A percentile compares a stretch with the other conserved stretches of the same genome.
Evolutionary conservation across 2,329 filamentous ascomycete species (phyloP).

Genomic region (Annulohypoxylon truncatum): DNA sequence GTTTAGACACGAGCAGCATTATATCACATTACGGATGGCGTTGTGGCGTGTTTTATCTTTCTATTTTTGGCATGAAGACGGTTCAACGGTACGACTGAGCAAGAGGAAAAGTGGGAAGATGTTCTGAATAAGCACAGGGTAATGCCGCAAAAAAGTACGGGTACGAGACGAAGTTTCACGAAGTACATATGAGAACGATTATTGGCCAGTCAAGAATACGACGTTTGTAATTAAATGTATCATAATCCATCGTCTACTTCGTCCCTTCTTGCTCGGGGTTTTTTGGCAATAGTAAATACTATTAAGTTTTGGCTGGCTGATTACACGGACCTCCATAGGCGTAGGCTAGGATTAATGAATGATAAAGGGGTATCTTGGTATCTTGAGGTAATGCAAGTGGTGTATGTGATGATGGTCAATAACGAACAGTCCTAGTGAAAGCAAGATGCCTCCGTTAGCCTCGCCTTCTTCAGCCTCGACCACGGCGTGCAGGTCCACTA

Average conservation of each 20-base stretch:
- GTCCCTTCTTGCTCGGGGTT: constrained; percentile 36
- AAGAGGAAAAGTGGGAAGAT: constrained; percentile 1
- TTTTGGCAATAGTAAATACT: constrained; percentile 38
- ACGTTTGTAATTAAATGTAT: constrained; percentile 47
- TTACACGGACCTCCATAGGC: constrained; percentile 25
- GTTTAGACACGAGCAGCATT: constrained; percentile 21
- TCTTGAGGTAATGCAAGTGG: constrained; percentile 38
- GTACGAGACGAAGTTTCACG: constrained; percentile 29
- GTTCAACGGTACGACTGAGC: constrained; percentile 14
- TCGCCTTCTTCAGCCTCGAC: constrained; percentile 31
- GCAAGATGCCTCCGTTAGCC: background rate
- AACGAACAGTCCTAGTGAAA: background rate
- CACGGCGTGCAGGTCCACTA: constrained; percentile 41
- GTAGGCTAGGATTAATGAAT: constrained; percentile 6
- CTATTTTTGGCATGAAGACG: constrained; percentile 4
- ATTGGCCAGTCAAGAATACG: constrained; percentile 19
- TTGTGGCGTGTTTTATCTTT: constrained; percentile 22
- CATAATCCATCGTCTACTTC: constrained; percentile 43
- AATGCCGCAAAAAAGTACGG: constrained; percentile 18
- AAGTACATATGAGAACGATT: constrained; percentile 25
- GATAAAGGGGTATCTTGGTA: constrained; percentile 46
- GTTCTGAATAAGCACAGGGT: constrained; percentile 25
- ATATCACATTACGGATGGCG: constrained; percentile 20
- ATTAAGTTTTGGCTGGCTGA: constrained; percentile 19
- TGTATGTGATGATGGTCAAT: constrained; percentile 1